Percentiles rank a stretch among this genome's conserved stretches.
phyloP scores from a whole-genome alignment of 371 early-diverging fungal species.

The Mucor circinelloides region DNA sequence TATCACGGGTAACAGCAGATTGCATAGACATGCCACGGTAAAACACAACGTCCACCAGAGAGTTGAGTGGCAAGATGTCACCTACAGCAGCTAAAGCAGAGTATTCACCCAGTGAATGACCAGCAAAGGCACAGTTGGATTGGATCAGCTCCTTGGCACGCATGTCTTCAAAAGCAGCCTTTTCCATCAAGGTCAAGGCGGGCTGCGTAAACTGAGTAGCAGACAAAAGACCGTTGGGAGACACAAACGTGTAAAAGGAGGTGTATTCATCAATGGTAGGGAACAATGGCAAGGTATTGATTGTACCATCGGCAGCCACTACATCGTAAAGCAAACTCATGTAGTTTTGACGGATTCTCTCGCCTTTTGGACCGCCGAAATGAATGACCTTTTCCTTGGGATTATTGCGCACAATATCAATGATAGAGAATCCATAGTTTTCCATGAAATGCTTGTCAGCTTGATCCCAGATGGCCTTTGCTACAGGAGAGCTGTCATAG shows the following conservation, averaged over 20 bases:
- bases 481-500: slow-evolving; percentile 82
- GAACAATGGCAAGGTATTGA: slow-evolving; percentile 85
- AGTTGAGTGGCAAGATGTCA: slow-evolving; percentile 86
- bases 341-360: slow-evolving; percentile 87
- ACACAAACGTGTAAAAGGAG: slow-evolving; percentile 85
- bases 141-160: slow-evolving; percentile 84
- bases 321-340: slow-evolving; percentile 90
- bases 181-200: slow-evolving; percentile 90
- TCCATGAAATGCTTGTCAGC: slow-evolving; percentile 89
- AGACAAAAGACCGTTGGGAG: slow-evolving; percentile 88
- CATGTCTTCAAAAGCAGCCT: slow-evolving; percentile 94
- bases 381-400: slow-evolving; percentile 89
- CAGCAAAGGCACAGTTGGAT: slow-evolving; percentile 87
- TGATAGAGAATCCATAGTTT: slow-evolving; percentile 90
- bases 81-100: slow-evolving; percentile 92
- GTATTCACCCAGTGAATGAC: slow-evolving; percentile 97
- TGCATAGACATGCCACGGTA: slow-evolving; percentile 98
- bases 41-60: slow-evolving; percentile 92
- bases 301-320: slow-evolving; percentile 71
- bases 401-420: slow-evolving; percentile 92
- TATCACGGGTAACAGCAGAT: slow-evolving; percentile 87
- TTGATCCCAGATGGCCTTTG: slow-evolving; percentile 90
- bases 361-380: slow-evolving; percentile 93
- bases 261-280: slow-evolving; percentile 86
- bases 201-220: slow-evolving; percentile 98